A percentile compares a stretch with the other conserved stretches of the same genome.
Evolutionary conservation across 116 monocot species (phyloP).

Genomic region (Cymodocea nodosa): DNA sequence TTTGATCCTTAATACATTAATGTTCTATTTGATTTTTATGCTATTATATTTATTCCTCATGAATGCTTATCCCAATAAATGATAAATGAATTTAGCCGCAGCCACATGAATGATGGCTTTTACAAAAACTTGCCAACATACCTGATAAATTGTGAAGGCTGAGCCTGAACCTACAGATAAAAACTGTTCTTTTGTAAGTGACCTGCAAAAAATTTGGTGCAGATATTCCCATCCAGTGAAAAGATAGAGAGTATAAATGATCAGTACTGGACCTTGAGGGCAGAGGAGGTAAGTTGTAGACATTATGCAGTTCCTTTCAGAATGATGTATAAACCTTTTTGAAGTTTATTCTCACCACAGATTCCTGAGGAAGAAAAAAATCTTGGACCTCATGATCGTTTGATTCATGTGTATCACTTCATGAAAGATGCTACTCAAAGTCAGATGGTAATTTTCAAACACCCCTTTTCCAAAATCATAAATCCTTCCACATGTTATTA

Average conservation of each 20-base stretch:
- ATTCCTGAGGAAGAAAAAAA: slow-evolving; percentile 96
- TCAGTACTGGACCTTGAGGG: slow-evolving; percentile 86
- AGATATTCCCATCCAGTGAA: slow-evolving; percentile 74
- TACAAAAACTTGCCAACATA: too few species aligned
- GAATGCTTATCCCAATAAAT: too few species aligned
- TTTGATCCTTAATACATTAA: too few species aligned
- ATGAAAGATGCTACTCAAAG: slow-evolving; percentile 61
- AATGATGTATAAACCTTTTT: not conserved
- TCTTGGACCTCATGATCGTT: slow-evolving; percentile 62
- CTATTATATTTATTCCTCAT: too few species aligned
- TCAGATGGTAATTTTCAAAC: slow-evolving; percentile 36
- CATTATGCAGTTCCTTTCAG: not conserved
- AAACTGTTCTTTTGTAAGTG: too few species aligned
- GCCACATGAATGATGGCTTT: too few species aligned
- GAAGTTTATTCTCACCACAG: slow-evolving; percentile 16
- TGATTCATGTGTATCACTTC: slow-evolving; percentile 96
- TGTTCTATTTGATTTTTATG: too few species aligned
- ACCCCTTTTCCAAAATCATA: too few species aligned
- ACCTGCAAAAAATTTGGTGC: slow-evolving; percentile 10
- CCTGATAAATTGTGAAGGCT: too few species aligned
- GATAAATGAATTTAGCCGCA: too few species aligned
- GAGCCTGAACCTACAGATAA: too few species aligned
- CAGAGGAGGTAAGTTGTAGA: slow-evolving; percentile 59
- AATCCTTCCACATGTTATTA: too few species aligned
- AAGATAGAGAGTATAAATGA: slow-evolving; percentile 97